A percentile compares a stretch with the other conserved stretches of the same genome.
Conservation (phyloP, 2,329 filamentous ascomycete genomes). For the Claviceps cyperi region DNA sequence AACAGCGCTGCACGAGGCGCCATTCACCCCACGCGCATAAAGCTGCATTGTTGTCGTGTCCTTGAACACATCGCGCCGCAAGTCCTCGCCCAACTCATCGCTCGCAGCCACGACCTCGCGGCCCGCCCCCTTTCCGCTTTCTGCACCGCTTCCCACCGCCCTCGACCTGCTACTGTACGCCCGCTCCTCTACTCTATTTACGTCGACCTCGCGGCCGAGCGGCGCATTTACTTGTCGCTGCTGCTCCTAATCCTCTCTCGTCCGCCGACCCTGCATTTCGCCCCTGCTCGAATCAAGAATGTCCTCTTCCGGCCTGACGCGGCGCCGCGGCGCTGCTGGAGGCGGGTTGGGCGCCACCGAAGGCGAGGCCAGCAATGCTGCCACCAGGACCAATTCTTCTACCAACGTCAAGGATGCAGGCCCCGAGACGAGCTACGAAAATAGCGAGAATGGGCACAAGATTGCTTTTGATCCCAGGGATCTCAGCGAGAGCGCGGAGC, state of each 20-base stretch:
- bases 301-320: slow-evolving; percentile 40
- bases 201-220: slow-evolving; percentile 3
- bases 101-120: not conserved
- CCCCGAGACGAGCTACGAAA: slow-evolving; percentile 77
- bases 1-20: no score
- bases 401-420: slow-evolving; percentile 37
- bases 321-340: slow-evolving; percentile 55
- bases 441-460: slow-evolving; percentile 90
- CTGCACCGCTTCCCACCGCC: not conserved
- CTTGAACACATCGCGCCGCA: not conserved
- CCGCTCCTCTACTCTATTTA: not conserved
- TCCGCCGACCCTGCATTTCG: not conserved
- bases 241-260: not conserved
- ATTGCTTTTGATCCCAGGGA: slow-evolving; percentile 96
- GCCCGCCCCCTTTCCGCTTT: slow-evolving; percentile 2
- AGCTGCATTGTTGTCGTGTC: no score
- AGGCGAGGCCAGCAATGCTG: slow-evolving; percentile 39
- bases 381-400: slow-evolving; percentile 44
- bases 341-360: slow-evolving; percentile 42
- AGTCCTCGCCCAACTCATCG: not conserved
- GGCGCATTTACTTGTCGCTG: slow-evolving; percentile 6
- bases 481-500: slow-evolving; percentile 90
- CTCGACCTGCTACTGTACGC: not conserved
- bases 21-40: no score
- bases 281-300: slow-evolving; percentile 10